These are phyloP conservation scores for Brettanomyces custersianus DNA, from an alignment of 805 yeast genomes.

Conservation along the genomic window DNA sequence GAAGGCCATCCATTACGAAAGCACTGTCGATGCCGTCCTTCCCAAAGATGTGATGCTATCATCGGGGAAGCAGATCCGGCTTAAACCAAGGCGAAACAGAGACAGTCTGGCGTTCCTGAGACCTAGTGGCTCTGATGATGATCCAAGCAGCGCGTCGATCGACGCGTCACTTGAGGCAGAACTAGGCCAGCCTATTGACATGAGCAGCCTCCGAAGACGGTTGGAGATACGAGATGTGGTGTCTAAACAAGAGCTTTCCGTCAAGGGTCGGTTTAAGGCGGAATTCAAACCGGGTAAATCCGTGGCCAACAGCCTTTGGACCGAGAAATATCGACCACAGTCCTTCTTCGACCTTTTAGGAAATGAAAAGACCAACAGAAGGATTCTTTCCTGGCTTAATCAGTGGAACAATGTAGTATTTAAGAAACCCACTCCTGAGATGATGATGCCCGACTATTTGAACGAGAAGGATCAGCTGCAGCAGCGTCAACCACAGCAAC, in stretches of 20 bases:
- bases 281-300: neutral
- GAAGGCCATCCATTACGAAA: neutral
- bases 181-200: conserved; percentile 13
- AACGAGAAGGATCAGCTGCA: neutral
- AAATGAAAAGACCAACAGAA: conserved; percentile 54
- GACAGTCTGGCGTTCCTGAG: conserved; percentile 6
- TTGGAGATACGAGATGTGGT: conserved; percentile 17
- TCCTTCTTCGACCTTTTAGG: conserved; percentile 62
- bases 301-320: conserved; percentile 27
- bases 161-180: neutral
- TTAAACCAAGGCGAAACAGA: conserved; percentile 11
- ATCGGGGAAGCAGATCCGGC: conserved; percentile 15
- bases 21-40: neutral
- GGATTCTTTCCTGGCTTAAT: conserved; percentile 52
- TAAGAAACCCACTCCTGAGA: conserved; percentile 27
- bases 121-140: no score
- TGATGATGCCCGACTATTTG: conserved; percentile 2
- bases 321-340: conserved; percentile 63
- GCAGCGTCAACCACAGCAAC: neutral
- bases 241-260: conserved; percentile 4
- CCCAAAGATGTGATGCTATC: conserved; percentile 13
- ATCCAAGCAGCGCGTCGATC: neutral
- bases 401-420: conserved; percentile 59
- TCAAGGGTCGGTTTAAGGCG: conserved; percentile 4
- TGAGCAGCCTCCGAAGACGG: conserved; percentile 14